Evolutionary conservation across 768 basidiomycete species (phyloP), one percentile per base, ranked within the genome.

Genomic region (Rickenella mellea): DNA sequence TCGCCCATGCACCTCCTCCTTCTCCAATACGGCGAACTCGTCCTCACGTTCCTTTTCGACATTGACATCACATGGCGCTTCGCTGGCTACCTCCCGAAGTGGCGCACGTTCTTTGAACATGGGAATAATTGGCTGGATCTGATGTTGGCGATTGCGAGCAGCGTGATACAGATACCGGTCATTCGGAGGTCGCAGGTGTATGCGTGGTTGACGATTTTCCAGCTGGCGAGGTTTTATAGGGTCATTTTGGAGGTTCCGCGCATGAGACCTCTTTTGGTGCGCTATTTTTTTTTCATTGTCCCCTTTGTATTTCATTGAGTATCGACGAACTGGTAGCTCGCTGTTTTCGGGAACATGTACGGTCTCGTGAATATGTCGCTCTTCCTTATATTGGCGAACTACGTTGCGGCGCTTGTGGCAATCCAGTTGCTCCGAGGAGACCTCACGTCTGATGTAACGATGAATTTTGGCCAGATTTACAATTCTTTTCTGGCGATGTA

Each of bases 341-440:
- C 83, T 1, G 85, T 96, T 1, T 91, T 94, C 51, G 91, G 93
- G 8, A 92, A 91, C 56, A 78, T 96, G 70, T 82, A 83, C 45
- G 92, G 89, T 61, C 68, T 98, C 15, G 67, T 71, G 22, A 98
- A 97, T 69, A 93, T 96, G 89, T 73, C 83, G 6, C 58, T 93
- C 25, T 97, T 98, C 67, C 71, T 98, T 17, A 61, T 97, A 47
- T 61, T 94, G 43, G 77, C 92, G 65, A 94, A 90, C 59, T 83
- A 82, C 54, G 68, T 97, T 35, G 83, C 81, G 4, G 86, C 92
- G 0, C 69, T 98, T 20, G 71, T 93, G 33, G 78, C 78, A 3
- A 73, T 87, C 1, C 91, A 97, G 57, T 67, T 97, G 19, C 65
- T 98, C 22, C 80, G 90, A 31, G 92, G 92, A 2, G 90, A 96